Percentiles rank a stretch among this genome's conserved stretches.
phyloP scores from a whole-genome alignment of 768 basidiomycete genomes.

The Daedaleopsis sinensis region DNA sequence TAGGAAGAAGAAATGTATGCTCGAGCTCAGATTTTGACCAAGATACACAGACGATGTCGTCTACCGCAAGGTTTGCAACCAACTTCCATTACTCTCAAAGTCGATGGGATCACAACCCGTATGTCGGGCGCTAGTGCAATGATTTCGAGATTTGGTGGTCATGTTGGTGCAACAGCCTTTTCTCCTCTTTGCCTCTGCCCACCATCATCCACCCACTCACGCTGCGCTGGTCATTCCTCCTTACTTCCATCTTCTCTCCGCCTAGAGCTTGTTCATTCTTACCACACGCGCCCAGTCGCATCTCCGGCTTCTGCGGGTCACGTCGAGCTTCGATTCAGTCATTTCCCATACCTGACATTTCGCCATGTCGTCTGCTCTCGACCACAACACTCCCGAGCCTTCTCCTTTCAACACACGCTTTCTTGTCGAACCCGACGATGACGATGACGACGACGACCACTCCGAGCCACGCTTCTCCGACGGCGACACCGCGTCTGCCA shows the following conservation, averaged over 20 bases:
- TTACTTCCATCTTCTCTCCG: not conserved
- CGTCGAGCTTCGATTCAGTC: not conserved
- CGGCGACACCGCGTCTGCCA: slow-evolving; percentile 78
- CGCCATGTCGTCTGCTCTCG: slow-evolving; percentile 20
- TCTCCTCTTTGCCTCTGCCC: not conserved
- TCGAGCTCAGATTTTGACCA: too few species aligned
- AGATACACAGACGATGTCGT: too few species aligned
- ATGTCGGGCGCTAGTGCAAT: too few species aligned
- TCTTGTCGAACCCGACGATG: slow-evolving; percentile 23
- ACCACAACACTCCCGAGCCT: slow-evolving; percentile 20
- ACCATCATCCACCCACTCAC: not conserved
- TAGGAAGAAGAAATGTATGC: too few species aligned
- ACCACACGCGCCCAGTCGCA: not conserved
- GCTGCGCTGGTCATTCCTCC: not conserved
- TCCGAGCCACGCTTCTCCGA: slow-evolving; percentile 39
- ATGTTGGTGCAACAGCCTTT: too few species aligned
- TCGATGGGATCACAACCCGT: too few species aligned
- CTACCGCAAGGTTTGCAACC: too few species aligned
- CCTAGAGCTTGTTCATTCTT: not conserved
- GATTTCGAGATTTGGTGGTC: too few species aligned
- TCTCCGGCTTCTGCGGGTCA: not conserved
- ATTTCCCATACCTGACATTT: slow-evolving; percentile 1
- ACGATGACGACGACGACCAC: slow-evolving; percentile 23
- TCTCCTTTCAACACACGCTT: slow-evolving; percentile 25
- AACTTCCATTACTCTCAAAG: too few species aligned